Conservation (phyloP, 306 rosid species). For the Prosopis cineraria region DNA sequence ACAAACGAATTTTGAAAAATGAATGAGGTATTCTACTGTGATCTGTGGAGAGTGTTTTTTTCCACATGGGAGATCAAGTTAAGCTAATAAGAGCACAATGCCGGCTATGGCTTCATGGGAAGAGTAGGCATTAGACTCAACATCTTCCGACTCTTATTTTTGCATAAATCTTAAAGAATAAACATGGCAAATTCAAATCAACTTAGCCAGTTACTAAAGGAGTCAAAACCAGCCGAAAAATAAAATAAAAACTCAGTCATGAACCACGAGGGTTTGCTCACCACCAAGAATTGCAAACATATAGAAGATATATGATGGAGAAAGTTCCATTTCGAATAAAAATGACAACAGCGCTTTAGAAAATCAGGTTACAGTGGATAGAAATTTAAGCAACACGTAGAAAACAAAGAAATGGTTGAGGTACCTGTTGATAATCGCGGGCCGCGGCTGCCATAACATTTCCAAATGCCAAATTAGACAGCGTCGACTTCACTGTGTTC, state of each 20-base stretch:
- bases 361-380: neutral
- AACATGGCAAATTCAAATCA: neutral
- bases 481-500: constrained; percentile 78
- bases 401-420: neutral
- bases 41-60: neutral
- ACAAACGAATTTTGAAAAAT: neutral
- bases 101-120: neutral
- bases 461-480: constrained; percentile 80
- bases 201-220: neutral
- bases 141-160: neutral
- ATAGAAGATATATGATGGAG: neutral
- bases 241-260: neutral
- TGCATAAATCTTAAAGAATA: neutral
- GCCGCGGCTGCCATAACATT: constrained; percentile 94
- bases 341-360: neutral
- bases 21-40: neutral
- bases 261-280: neutral
- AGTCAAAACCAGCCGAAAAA: neutral
- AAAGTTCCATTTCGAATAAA: neutral
- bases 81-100: neutral
- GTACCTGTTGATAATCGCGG: constrained; percentile 80
- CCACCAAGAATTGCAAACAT: neutral
- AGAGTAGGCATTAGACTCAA: neutral
- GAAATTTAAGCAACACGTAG: neutral
- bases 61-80: neutral